Conservation (phyloP, 2,329 filamentous ascomycete genomes). For the Fusarium euwallaceae region DNA sequence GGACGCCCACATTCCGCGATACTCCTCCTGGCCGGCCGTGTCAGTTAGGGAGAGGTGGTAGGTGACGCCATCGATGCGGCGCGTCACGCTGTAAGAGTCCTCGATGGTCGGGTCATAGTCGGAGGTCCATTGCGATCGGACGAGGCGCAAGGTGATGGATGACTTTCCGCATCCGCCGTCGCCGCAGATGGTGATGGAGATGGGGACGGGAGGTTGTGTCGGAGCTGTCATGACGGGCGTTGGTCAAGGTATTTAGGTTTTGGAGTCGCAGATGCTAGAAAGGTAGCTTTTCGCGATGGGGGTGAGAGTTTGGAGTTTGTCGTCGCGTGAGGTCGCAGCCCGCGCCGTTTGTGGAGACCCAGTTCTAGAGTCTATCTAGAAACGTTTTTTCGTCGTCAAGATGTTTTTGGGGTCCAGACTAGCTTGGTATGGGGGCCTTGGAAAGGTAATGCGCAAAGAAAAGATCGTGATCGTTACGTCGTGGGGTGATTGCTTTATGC, state of each 20-base stretch:
- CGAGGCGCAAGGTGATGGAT: constrained; percentile 85
- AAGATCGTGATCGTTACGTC: constrained; percentile 26
- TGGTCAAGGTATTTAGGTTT: not conserved
- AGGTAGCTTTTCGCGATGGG: not conserved
- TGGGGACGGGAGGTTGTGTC: constrained; percentile 61
- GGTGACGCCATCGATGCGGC: constrained; percentile 81
- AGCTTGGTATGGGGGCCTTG: not conserved
- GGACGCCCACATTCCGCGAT: constrained; percentile 86
- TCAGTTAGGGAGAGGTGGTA: constrained; percentile 86
- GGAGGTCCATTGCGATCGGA: constrained; percentile 85
- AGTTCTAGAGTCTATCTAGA: constrained; percentile 33
- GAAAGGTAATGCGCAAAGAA: not conserved
- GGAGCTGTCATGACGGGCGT: constrained; percentile 36
- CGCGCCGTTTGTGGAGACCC: constrained; percentile 31
- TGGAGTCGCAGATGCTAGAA: not conserved
- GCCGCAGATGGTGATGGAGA: constrained; percentile 86
- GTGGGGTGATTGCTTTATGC: constrained; percentile 26
- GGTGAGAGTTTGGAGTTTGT: constrained; percentile 11
- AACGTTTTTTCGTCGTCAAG: constrained; percentile 21
- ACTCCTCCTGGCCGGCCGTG: constrained; percentile 91
- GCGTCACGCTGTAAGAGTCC: constrained; percentile 87
- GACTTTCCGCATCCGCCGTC: constrained; percentile 89
- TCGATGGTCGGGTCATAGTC: constrained; percentile 87
- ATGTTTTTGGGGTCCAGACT: not conserved
- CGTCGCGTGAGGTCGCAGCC: constrained; percentile 18